Base-by-base conservation (phyloP, 768 basidiomycete genomes). In the Russula earlei region DNA sequence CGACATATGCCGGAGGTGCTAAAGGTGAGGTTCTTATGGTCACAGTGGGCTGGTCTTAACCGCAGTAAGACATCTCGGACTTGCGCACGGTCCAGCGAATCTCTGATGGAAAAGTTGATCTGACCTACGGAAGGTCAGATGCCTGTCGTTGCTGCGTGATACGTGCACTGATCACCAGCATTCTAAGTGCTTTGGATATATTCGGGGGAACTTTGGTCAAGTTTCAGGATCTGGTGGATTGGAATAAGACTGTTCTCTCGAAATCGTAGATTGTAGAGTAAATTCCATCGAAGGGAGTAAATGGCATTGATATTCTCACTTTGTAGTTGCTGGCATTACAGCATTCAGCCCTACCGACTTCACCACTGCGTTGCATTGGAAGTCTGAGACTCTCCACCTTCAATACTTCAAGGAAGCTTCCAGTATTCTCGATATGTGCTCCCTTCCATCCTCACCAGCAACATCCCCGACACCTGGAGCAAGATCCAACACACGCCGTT, bases 1-100 rank as follows among this genome's bases (percentile, higher is more conserved):
- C 91, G 0, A 98, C 96, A 10, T 99, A 99, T 67, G 96, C 96
- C 0, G 96, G 96, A 2, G 96, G 96, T 11, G 96, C 96, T 2
- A 89, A 83, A 74, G 82, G 94, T 90, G 43, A 20, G 43, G 34
- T n/a, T 17, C 34, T 33, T 6, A 5, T 19, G n/a, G 43, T 29
- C 29, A 20, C 10, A 24, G 22, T 37, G 24, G 14, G 24, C 19
- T 41, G 17, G 25, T 47, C 27, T 48, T 17, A 53, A 46, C 51
- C 15, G 3, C 29, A 9, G 41, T 33, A 61, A 94, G 94, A 85
- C 54, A 74, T 94, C 50, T 74, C 76, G 9, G 95, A 98, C 69
- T 75, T 98, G 27, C 78, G 79, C 37, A 77, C 88, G 4, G 94
- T 99, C 5, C 76, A 95, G 63, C 68, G 69, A 5, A 76, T 98